A percentile compares a stretch with the other conserved stretches of the same genome.
Evolutionary conservation across 805 yeast species (phyloP).

Genomic region (Henningerozyma blattae): DNA sequence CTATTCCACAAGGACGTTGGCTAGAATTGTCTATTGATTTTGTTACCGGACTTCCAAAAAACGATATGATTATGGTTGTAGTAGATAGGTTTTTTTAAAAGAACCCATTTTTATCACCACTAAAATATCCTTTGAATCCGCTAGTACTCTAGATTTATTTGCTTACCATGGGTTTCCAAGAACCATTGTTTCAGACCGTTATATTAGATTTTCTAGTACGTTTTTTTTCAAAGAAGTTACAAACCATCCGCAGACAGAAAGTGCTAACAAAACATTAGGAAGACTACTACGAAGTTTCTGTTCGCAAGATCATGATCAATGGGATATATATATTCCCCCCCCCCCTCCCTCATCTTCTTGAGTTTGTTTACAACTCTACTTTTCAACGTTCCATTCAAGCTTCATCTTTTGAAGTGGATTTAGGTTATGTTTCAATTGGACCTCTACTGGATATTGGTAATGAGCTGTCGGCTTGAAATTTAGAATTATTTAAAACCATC

Average conservation of each 20-base stretch:
- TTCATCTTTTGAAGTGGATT: constrained; percentile 3
- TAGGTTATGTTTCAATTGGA: constrained; percentile 4
- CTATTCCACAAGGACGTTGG: constrained; percentile 11
- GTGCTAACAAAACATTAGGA: constrained; percentile 1
- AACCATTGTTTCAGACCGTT: constrained; percentile 3
- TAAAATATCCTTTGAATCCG: constrained; percentile 4
- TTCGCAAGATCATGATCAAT: not conserved
- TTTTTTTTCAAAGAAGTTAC: constrained; percentile 1
- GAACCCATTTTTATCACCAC: constrained; percentile 7
- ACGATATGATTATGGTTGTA: constrained; percentile 9
- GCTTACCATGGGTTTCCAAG: constrained; percentile 8
- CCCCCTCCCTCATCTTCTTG: not conserved
- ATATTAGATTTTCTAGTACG: constrained; percentile 1
- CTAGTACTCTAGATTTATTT: constrained; percentile 7
- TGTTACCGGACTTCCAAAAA: constrained; percentile 6
- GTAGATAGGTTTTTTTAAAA: too few species aligned
- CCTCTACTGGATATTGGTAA: constrained; percentile 1
- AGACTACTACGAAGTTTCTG: not conserved
- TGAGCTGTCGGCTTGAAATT: not conserved
- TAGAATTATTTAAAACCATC: not conserved
- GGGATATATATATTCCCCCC: too few species aligned
- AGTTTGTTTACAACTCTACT: constrained; percentile 1
- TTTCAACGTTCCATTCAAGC: not conserved
- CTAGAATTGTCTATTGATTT: constrained; percentile 10
- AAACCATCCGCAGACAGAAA: constrained; percentile 3